Percentiles rank a stretch among this genome's conserved stretches.
Conservation (phyloP, 2,329 filamentous ascomycete species). For the Sclerotinia minor region DNA sequence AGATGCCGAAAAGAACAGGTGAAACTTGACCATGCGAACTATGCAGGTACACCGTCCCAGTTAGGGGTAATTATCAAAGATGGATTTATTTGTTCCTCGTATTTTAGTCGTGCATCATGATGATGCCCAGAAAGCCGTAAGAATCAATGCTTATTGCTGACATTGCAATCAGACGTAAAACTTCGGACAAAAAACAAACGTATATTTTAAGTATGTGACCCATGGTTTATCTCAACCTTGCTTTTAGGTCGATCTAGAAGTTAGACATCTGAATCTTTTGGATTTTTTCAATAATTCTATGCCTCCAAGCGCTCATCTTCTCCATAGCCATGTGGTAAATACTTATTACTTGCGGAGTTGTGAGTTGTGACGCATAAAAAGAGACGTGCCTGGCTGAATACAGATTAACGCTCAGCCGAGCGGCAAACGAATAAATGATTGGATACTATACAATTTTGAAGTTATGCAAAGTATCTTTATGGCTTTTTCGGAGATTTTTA, state of each 20-base stretch:
- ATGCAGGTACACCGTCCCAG: slow-evolving; percentile 22
- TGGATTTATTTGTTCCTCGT: neutral
- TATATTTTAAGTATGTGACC: neutral
- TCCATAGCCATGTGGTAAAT: neutral
- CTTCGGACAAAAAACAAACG: neutral
- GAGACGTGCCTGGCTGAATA: neutral
- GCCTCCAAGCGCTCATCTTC: neutral
- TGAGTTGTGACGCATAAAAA: neutral
- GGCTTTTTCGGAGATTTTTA: slow-evolving; percentile 1
- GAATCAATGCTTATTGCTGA: slow-evolving; percentile 21
- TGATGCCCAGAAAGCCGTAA: slow-evolving; percentile 11
- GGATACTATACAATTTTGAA: neutral
- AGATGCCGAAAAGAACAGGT: slow-evolving; percentile 15
- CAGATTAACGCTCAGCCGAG: slow-evolving; percentile 7
- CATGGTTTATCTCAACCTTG: neutral
- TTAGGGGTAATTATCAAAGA: slow-evolving; percentile 15
- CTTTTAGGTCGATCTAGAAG: neutral
- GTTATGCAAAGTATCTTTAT: slow-evolving; percentile 9
- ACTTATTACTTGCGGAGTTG: neutral
- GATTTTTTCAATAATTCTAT: neutral
- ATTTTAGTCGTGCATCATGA: slow-evolving; percentile 18
- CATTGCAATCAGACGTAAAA: slow-evolving; percentile 6
- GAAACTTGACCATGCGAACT: slow-evolving; percentile 21
- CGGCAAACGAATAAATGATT: slow-evolving; percentile 20
- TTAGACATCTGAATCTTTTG: neutral